phyloP scores from a whole-genome alignment of 1,284 basidiomycete species.

The Inonotus obliquus region DNA sequence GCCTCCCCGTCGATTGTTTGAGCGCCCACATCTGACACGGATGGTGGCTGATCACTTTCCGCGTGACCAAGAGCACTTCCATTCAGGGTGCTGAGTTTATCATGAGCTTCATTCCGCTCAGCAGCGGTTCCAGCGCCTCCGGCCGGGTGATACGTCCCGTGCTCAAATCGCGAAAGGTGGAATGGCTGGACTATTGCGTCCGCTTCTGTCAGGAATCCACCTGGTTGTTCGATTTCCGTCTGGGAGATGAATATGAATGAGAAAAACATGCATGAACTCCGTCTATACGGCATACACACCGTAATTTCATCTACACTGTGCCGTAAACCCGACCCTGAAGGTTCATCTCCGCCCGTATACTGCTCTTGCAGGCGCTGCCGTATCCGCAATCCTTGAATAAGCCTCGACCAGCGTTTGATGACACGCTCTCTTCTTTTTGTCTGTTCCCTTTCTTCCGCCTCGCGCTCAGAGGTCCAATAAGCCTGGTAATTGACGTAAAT shows the following conservation, averaged over 20 bases:
- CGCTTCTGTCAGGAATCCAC: constrained; percentile 65
- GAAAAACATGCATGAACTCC: background rate
- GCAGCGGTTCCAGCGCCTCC: constrained; percentile 1
- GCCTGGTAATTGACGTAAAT: constrained; percentile 46
- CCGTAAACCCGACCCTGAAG: background rate
- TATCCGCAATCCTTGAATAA: constrained; percentile 86
- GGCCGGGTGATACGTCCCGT: constrained; percentile 28
- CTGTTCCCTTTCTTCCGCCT: constrained; percentile 72
- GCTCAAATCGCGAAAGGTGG: constrained; percentile 57
- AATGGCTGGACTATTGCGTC: constrained; percentile 70
- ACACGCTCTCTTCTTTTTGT: constrained; percentile 77
- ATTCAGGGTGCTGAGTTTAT: background rate
- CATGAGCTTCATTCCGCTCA: constrained; percentile 11
- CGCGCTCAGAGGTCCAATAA: constrained; percentile 77
- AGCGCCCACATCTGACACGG: background rate
- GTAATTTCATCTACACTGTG: constrained; percentile 13
- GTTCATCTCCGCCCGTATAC: constrained; percentile 50
- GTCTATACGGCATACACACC: background rate
- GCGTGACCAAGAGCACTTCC: background rate
- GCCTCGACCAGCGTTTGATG: constrained; percentile 84
- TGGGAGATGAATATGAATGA: background rate
- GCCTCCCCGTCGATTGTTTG: background rate
- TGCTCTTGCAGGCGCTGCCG: constrained; percentile 78
- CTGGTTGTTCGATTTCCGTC: constrained; percentile 34
- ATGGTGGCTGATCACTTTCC: background rate